phyloP scores from a whole-genome alignment of 192 early-diverging fungal species.

The Rhizoclosmatium globosum region DNA sequence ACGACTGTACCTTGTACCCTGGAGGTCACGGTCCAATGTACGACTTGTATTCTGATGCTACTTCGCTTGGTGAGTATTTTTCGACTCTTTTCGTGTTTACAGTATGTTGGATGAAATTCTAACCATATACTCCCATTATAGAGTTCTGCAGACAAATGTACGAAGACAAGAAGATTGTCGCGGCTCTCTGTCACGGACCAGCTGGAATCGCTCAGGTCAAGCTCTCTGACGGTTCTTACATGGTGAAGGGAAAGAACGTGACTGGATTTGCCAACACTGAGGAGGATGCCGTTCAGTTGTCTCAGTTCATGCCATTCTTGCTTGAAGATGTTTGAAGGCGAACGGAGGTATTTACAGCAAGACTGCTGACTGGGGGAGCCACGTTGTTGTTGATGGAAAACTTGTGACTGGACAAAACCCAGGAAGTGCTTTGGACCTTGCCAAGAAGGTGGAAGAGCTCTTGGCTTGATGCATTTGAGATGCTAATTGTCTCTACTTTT shows the following conservation, averaged over 20 bases:
- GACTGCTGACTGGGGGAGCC: conserved; percentile 54
- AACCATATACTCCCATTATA: not conserved
- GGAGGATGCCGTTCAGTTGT: conserved; percentile 62
- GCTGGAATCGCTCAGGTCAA: conserved; percentile 71
- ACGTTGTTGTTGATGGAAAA: conserved; percentile 66
- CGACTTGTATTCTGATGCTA: conserved; percentile 56
- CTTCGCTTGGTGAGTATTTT: conserved; percentile 35
- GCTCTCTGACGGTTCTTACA: conserved; percentile 63
- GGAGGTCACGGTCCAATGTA: conserved; percentile 70
- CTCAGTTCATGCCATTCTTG: conserved; percentile 43
- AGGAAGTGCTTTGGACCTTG: not conserved
- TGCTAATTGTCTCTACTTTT: too few relatives aligned
- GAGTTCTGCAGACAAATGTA: conserved; percentile 50
- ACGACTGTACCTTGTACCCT: conserved; percentile 60
- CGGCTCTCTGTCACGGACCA: conserved; percentile 70
- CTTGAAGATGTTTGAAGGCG: conserved; percentile 36
- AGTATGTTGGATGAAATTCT: not conserved
- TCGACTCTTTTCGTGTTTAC: not conserved
- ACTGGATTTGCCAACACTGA: conserved; percentile 80
- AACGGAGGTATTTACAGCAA: conserved; percentile 66
- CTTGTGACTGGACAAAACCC: conserved; percentile 66
- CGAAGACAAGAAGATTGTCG: conserved; percentile 59
- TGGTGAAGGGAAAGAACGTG: conserved; percentile 70
- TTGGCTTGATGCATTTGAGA: conserved; percentile 14
- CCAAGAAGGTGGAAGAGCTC: conserved; percentile 29